phyloP scores from a whole-genome alignment of 345 rosid species.

The Gossypioides kirkii region DNA sequence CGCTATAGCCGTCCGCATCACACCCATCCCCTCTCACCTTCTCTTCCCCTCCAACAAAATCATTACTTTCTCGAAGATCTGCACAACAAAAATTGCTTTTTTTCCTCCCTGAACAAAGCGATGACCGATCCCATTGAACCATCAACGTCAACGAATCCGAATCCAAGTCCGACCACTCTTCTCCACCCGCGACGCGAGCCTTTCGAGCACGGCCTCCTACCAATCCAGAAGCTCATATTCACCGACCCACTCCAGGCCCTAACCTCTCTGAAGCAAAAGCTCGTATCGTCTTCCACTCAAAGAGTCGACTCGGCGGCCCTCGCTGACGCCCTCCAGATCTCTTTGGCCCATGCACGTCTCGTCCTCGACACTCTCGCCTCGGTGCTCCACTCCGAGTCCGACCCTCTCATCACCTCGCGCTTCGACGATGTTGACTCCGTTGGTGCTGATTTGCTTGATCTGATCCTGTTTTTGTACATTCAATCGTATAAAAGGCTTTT shows the following conservation, averaged over 20 bases:
- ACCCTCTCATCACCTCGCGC: slow-evolving; percentile 56
- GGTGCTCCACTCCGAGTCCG: slow-evolving; percentile 73
- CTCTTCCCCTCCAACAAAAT: slow-evolving; percentile 9
- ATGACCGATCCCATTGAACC: slow-evolving; percentile 59
- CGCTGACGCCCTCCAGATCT: slow-evolving; percentile 86
- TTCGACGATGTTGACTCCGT: slow-evolving; percentile 53
- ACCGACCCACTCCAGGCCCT: slow-evolving; percentile 79
- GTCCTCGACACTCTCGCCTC: slow-evolving; percentile 83
- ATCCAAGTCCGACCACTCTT: slow-evolving; percentile 30
- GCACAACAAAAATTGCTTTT: slow-evolving; percentile 14
- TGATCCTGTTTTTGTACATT: slow-evolving; percentile 75
- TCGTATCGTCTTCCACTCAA: slow-evolving; percentile 32
- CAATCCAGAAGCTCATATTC: slow-evolving; percentile 85
- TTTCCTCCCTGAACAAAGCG: slow-evolving; percentile 4
- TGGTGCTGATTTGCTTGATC: slow-evolving; percentile 85
- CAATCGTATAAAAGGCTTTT: slow-evolving; percentile 90
- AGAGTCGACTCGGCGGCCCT: slow-evolving; percentile 62
- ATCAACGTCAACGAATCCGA: slow-evolving; percentile 41
- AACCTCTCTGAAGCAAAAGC: slow-evolving; percentile 60
- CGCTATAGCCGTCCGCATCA: slow-evolving; percentile 1
- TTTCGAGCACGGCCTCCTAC: slow-evolving; percentile 95
- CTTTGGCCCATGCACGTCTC: slow-evolving; percentile 77
- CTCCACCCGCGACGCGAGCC: slow-evolving; percentile 88
- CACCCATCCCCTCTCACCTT: background rate
- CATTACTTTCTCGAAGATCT: slow-evolving; percentile 33